Conservation (phyloP, 371 early-diverging fungal genomes). For the Mortierella sp. region DNA sequence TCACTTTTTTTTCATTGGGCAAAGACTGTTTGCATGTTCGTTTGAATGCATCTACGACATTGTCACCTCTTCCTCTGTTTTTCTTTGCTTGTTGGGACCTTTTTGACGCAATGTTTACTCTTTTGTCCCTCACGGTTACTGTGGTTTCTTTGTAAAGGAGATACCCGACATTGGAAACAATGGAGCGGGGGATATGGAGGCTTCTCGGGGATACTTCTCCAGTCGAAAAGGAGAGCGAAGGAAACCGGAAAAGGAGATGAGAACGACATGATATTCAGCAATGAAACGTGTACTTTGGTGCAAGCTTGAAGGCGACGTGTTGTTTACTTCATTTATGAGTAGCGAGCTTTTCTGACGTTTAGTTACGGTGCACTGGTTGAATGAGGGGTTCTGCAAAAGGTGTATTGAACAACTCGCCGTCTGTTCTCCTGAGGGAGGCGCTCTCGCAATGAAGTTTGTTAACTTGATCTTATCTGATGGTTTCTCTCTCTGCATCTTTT, state of each 20-base stretch:
- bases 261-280: not conserved
- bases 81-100: not conserved
- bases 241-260: not conserved
- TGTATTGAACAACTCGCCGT: not conserved
- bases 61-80: not conserved
- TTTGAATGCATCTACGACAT: not conserved
- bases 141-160: not conserved
- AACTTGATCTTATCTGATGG: slow-evolving; percentile 60
- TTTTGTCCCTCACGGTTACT: not conserved
- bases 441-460: slow-evolving; percentile 43
- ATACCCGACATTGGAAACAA: slow-evolving; percentile 7
- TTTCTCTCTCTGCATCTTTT: not conserved
- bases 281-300: not conserved
- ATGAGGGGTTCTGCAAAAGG: not conserved
- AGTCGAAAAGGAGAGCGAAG: not conserved
- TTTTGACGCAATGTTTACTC: not conserved
- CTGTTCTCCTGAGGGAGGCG: slow-evolving; percentile 8
- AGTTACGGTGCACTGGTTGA: not conserved
- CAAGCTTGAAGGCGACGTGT: not conserved
- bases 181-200: not conserved
- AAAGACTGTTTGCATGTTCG: not conserved
- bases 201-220: too few species aligned
- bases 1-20: slow-evolving; percentile 3
- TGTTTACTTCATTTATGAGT: not conserved
- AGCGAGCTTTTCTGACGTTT: not conserved